Evolutionary conservation across 208 protist species (phyloP), one percentile per base, ranked within the genome.

Genomic region (Leishmania gerbilli): DNA sequence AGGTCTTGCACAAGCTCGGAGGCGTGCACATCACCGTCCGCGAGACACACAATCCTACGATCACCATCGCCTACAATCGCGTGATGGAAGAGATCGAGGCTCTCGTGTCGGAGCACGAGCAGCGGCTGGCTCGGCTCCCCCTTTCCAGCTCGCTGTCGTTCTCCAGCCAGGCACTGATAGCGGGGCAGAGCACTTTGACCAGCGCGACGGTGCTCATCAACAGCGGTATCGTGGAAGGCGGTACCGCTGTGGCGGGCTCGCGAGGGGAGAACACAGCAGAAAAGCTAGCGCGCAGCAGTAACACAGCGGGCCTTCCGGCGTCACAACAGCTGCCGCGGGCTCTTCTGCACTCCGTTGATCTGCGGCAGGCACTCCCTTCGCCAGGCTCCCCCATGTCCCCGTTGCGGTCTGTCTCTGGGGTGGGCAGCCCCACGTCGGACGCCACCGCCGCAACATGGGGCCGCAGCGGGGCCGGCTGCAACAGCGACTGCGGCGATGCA

Each of bases 21-120:
- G 85, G 81, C 40, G 72, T 87, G 3, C 81, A 88, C 82, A 84
- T 89, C 69, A 85, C 87, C 7, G 87, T 88, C 4, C 80, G 84
- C 40, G 81, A 86, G 53, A 80, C 82, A 13, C 87, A 90, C 79
- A 88, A 84, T 72, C 71, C 82, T 24, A 90, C 81, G 27, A 83
- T 90, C 74, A 77, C 56, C 21, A 55, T 75, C n/a, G 87, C 87
- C 37, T 82, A 85, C 58, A 71, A 74, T 17, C 68, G 76, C 3
- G 87, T 80, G 17, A 72, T 90, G 84, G 77, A 83, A 47, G 81
- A 88, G 40, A 79, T 87, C 4, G 69, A 79, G 71, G 68, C 34
- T 42, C 79, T 89, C 15, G 76, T 89, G 6, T 47, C 51, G 24
- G 71, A 77, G 60, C 79, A 81, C n/a, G 74, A 83, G 69, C 79